Evolutionary conservation across 1,139 yeast species (phyloP).

Genomic region (Pneumocystis sp.): DNA sequence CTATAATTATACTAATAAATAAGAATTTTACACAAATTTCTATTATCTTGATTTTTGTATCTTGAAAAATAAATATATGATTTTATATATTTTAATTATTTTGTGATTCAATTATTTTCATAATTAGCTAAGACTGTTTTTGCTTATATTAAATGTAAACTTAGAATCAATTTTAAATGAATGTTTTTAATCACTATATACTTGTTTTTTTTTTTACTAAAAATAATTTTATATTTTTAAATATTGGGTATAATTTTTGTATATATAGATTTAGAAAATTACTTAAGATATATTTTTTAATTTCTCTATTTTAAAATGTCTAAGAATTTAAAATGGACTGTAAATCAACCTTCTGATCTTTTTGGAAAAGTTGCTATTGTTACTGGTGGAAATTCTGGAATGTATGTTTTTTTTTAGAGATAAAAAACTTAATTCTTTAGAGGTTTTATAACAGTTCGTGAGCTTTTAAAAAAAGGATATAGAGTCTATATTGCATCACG

Average conservation of each 20-base stretch:
- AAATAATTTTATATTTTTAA: background rate
- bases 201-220: background rate
- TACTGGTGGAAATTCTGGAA: slow-evolving; percentile 14
- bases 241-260: background rate
- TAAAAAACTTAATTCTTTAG: slow-evolving; percentile 10
- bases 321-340: slow-evolving; percentile 22
- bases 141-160: too few relatives aligned
- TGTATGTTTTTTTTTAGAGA: background rate
- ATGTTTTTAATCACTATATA: too few relatives aligned
- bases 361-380: slow-evolving; percentile 23
- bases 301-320: background rate
- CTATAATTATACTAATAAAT: too few relatives aligned
- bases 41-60: background rate
- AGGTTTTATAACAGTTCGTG: slow-evolving; percentile 15
- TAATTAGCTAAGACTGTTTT: background rate
- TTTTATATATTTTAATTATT: background rate
- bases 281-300: background rate
- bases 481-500: slow-evolving; percentile 32
- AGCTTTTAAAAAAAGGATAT: slow-evolving; percentile 27
- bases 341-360: slow-evolving; percentile 32
- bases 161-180: too few relatives aligned
- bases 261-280: background rate
- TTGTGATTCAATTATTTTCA: background rate
- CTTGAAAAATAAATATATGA: background rate
- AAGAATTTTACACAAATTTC: background rate